These are phyloP conservation scores for Corymbia maculata DNA, from an alignment of 345 rosid genomes.

Conservation along the genomic window DNA sequence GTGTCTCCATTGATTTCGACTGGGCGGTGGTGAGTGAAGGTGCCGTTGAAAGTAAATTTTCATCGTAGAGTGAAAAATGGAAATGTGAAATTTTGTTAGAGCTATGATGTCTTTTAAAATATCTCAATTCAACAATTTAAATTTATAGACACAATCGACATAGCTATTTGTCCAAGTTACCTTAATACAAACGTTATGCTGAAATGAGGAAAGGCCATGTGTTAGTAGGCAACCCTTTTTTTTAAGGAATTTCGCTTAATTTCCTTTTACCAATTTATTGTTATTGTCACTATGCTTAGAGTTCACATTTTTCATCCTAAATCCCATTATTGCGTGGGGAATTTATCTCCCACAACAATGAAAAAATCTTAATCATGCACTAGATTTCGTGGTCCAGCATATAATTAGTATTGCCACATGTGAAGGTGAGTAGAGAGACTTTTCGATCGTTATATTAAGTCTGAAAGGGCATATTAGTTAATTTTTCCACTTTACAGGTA, in stretches of 20 bases:
- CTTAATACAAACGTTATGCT: too few relatives aligned
- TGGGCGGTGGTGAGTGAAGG: too few relatives aligned
- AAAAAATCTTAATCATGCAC: background rate
- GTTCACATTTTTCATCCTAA: background rate
- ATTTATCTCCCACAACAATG: background rate
- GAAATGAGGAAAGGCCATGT: too few relatives aligned
- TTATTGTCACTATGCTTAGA: background rate
- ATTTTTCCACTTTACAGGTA: background rate
- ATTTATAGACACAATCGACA: too few relatives aligned
- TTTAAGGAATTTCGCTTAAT: background rate
- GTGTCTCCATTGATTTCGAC: too few relatives aligned
- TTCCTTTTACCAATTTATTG: background rate
- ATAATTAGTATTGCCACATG: background rate
- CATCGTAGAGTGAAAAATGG: too few relatives aligned
- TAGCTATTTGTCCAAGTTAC: too few relatives aligned
- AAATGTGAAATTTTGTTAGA: too few relatives aligned
- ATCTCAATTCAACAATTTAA: too few relatives aligned
- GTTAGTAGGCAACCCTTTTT: background rate
- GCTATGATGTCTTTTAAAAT: too few relatives aligned
- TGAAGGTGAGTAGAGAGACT: background rate
- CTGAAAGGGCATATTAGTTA: background rate
- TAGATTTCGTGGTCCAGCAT: fast-evolving
- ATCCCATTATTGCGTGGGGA: background rate
- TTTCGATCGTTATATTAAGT: background rate
- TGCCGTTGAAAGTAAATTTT: too few relatives aligned